A percentile compares a stretch with the other conserved stretches of the same genome.
Evolutionary conservation across 306 rosid genomes (phyloP).

Genomic region (Quercus agrifolia): DNA sequence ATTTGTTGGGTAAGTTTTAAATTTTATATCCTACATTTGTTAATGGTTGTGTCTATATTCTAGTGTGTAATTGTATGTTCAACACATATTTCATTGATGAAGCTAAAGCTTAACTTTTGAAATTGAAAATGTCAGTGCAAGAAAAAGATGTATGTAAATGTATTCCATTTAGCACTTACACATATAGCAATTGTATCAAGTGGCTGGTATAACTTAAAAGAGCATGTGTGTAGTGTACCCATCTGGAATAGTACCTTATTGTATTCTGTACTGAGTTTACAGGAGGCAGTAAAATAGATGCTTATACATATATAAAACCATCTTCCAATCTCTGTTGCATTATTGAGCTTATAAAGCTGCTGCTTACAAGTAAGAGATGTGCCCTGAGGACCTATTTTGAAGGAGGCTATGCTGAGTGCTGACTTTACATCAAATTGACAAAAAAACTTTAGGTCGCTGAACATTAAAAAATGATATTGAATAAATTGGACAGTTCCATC

Average conservation of each 20-base stretch:
- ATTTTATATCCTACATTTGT: neutral
- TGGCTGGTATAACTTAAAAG: neutral
- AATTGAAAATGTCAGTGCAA: neutral
- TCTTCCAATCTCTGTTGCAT: neutral
- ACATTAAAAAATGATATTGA: neutral
- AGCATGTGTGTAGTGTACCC: neutral
- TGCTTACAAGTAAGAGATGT: neutral
- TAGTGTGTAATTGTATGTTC: neutral
- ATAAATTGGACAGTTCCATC: neutral
- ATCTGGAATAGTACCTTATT: neutral
- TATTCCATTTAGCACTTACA: neutral
- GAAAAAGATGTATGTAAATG: neutral
- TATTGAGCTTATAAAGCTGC: neutral
- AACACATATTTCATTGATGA: neutral
- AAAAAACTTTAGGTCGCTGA: neutral
- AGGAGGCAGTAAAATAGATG: neutral
- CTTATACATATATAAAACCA: neutral
- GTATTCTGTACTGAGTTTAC: neutral
- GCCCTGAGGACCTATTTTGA: neutral
- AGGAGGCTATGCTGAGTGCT: too few relatives aligned
- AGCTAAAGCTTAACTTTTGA: conserved; percentile 9
- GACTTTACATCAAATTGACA: neutral
- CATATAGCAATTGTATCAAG: neutral
- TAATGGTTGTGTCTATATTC: neutral
- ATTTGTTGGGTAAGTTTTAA: conserved; percentile 27